Evolutionary conservation across 1,284 basidiomycete species (phyloP).

Genomic region (Sporisorium reilianum): DNA sequence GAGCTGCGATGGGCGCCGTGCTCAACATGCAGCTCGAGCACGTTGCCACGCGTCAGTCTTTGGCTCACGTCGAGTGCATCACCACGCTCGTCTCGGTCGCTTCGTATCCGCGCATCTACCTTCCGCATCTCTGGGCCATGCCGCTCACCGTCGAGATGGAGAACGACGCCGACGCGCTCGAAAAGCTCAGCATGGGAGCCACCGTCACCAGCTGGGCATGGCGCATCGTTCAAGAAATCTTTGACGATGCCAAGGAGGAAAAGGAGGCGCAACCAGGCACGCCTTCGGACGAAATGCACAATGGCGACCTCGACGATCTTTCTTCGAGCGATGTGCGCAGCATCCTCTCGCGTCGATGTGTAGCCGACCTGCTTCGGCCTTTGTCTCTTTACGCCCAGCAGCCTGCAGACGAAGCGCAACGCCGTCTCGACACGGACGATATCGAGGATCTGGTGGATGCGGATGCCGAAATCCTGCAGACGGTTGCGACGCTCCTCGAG

Average conservation of each 20-base stretch:
- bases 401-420: not conserved
- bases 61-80: constrained; percentile 30
- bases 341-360: constrained; percentile 37
- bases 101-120: constrained; percentile 42
- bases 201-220: constrained; percentile 46
- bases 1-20: constrained; percentile 82
- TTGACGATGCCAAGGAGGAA: constrained; percentile 47
- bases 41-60: constrained; percentile 69
- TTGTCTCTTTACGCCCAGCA: constrained; percentile 19
- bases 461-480: constrained; percentile 53
- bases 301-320: constrained; percentile 32
- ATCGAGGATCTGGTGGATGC: constrained; percentile 49
- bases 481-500: constrained; percentile 45
- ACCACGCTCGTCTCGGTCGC: constrained; percentile 29
- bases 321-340: constrained; percentile 18
- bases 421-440: constrained; percentile 34
- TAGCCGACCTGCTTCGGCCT: constrained; percentile 25
- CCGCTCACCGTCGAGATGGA: constrained; percentile 30
- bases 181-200: constrained; percentile 41
- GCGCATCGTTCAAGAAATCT: constrained; percentile 48
- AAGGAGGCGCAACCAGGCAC: constrained; percentile 26
- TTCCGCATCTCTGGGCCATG: constrained; percentile 40
- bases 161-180: constrained; percentile 27
- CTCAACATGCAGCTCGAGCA: constrained; percentile 83
- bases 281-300: constrained; percentile 36